Conservation (phyloP, 2,329 filamentous ascomycete species). For the Acrodontium crateriforme region DNA sequence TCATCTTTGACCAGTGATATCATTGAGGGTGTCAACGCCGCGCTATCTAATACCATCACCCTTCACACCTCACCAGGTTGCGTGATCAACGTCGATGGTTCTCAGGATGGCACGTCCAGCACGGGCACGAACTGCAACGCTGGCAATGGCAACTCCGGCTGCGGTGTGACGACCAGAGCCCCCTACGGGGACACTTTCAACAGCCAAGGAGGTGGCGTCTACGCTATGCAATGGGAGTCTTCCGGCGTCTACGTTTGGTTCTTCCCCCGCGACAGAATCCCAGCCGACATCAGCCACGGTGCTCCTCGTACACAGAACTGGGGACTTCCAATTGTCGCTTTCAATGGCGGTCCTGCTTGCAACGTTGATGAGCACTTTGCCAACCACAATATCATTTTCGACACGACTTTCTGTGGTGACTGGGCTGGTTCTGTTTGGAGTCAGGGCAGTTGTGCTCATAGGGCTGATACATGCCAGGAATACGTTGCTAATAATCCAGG, state of each 20-base stretch:
- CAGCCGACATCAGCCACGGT: slow-evolving; percentile 28
- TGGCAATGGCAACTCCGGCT: slow-evolving; percentile 9
- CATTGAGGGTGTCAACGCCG: slow-evolving; percentile 26
- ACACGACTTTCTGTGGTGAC: slow-evolving; percentile 37
- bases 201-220: slow-evolving; percentile 32
- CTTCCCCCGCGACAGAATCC: slow-evolving; percentile 23
- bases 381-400: slow-evolving; percentile 45
- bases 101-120: slow-evolving; percentile 54
- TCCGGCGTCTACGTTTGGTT: slow-evolving; percentile 22
- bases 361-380: slow-evolving; percentile 22
- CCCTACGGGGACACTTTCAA: slow-evolving; percentile 25
- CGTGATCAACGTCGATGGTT: slow-evolving; percentile 35
- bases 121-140: slow-evolving; percentile 7
- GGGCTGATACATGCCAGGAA: slow-evolving; percentile 15
- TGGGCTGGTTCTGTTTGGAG: slow-evolving; percentile 24
- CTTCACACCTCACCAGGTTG: slow-evolving; percentile 23
- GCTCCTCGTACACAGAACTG: slow-evolving; percentile 47
- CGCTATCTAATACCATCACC: slow-evolving; percentile 21
- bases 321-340: slow-evolving; percentile 51
- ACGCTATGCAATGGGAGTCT: slow-evolving; percentile 21
- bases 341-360: slow-evolving; percentile 35
- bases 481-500: slow-evolving; percentile 22
- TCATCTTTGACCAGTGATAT: too few species aligned
- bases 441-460: slow-evolving; percentile 19
- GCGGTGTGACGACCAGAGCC: slow-evolving; percentile 31